A percentile compares a stretch with the other conserved stretches of the same genome.
phyloP scores from a whole-genome alignment of 2,329 filamentous ascomycete genomes.

The Diaporthe citriasiana region DNA sequence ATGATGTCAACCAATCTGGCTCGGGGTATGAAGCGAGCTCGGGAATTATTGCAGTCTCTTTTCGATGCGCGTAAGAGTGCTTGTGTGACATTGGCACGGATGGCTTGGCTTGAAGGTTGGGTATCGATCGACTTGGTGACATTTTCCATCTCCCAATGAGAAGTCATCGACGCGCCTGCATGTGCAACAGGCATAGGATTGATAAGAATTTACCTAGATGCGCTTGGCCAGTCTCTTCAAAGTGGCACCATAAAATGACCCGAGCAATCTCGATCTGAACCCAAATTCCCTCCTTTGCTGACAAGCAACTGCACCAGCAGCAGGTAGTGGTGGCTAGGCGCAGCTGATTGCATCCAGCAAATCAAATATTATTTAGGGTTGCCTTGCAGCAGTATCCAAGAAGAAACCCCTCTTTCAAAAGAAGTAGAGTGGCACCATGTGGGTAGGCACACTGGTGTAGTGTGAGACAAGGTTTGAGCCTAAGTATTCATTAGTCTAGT shows the following conservation, averaged over 20 bases:
- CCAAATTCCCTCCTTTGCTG: not conserved
- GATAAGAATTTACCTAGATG: not conserved
- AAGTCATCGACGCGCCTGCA: constrained; percentile 1
- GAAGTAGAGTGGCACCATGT: not conserved
- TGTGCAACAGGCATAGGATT: not conserved
- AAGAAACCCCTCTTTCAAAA: not conserved
- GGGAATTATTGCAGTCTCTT: not conserved
- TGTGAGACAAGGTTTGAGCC: not conserved
- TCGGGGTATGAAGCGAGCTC: not conserved
- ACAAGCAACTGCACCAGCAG: not conserved
- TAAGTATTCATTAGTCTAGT: not conserved
- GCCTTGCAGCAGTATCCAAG: not conserved
- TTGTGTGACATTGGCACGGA: not conserved
- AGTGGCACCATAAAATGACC: not conserved
- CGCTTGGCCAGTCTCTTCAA: not conserved
- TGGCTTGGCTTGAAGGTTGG: not conserved
- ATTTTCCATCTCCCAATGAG: not conserved
- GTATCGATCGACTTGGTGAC: not conserved
- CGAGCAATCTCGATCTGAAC: not conserved
- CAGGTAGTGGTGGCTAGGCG: not conserved
- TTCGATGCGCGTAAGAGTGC: not conserved
- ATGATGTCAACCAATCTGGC: not conserved
- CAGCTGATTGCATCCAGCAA: not conserved
- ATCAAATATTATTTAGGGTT: not conserved
- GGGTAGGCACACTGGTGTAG: not conserved